Conservation (phyloP, 192 early-diverging fungal genomes). For the Coemansia aciculifera region DNA sequence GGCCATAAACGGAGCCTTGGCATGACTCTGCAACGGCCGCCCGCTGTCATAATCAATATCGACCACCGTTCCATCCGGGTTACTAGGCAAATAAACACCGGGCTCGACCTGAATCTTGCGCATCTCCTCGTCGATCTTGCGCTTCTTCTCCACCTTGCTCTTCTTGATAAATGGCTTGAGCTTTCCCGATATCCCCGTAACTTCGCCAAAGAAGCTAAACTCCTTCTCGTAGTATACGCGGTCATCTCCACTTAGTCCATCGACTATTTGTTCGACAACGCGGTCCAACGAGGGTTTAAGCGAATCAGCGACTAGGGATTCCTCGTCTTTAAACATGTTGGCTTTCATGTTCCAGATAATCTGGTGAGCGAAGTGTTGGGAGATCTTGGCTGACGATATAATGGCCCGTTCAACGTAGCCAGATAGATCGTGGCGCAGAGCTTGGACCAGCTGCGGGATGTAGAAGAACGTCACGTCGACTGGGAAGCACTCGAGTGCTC, state of each 20-base stretch:
- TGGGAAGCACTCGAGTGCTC: slow-evolving; percentile 84
- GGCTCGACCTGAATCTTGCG: slow-evolving; percentile 90
- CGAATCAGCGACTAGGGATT: slow-evolving; percentile 65
- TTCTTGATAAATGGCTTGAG: slow-evolving; percentile 91
- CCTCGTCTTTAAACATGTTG: slow-evolving; percentile 87
- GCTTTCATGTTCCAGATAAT: slow-evolving; percentile 99
- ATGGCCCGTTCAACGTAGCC: slow-evolving; percentile 97
- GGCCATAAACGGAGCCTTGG: slow-evolving; percentile 99
- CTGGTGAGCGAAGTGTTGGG: slow-evolving; percentile 98
- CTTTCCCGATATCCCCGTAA: slow-evolving; percentile 97
- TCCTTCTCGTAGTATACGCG: slow-evolving; percentile 94
- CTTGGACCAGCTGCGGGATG: slow-evolving; percentile 97
- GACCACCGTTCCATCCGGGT: slow-evolving; percentile 91
- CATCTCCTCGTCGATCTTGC: slow-evolving; percentile 98
- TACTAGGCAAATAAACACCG: slow-evolving; percentile 96
- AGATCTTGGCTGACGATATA: slow-evolving; percentile 86
- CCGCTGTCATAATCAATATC: slow-evolving; percentile 96
- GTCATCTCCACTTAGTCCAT: slow-evolving; percentile 80
- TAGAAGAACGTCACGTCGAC: slow-evolving; percentile 98
- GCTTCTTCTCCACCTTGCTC: slow-evolving; percentile 94
- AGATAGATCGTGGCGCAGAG: slow-evolving; percentile 80
- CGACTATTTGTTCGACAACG: slow-evolving; percentile 81
- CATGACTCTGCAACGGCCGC: slow-evolving; percentile 92
- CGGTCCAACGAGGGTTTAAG: slow-evolving; percentile 88
- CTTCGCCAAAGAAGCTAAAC: slow-evolving; percentile 91